phyloP scores from a whole-genome alignment of 1,284 basidiomycete genomes.

The Agroathelia rolfsii region DNA sequence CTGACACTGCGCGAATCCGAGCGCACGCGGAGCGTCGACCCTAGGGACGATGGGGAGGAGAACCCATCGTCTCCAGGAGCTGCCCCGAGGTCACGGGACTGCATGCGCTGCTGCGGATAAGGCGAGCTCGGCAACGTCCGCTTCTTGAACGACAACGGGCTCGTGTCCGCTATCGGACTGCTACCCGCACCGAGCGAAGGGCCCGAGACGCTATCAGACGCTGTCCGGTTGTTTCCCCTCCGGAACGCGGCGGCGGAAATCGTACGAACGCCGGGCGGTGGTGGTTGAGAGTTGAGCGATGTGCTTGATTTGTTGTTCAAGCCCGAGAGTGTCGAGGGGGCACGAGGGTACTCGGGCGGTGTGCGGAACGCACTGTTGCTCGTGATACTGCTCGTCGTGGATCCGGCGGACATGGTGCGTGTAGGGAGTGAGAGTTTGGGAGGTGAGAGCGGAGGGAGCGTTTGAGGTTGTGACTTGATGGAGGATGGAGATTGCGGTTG shows the following conservation, averaged over 20 bases:
- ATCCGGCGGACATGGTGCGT: conserved; percentile 14
- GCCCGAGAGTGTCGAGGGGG: conserved; percentile 19
- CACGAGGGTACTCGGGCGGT: conserved; percentile 26
- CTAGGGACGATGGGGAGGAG: conserved; percentile 3
- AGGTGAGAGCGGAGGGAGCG: conserved; percentile 6
- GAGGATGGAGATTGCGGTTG: conserved; percentile 1
- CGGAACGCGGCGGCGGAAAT: conserved; percentile 71
- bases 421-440: conserved; percentile 10
- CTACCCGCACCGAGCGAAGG: conserved; percentile 8
- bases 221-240: conserved; percentile 34
- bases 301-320: conserved; percentile 23
- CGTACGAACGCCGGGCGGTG: conserved; percentile 34
- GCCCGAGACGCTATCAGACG: conserved; percentile 12
- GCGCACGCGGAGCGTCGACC: conserved; percentile 4
- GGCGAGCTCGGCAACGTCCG: conserved; percentile 31
- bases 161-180: conserved; percentile 27
- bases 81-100: conserved; percentile 10
- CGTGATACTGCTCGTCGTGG: conserved; percentile 23
- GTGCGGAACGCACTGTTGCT: conserved; percentile 23
- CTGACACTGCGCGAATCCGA: background rate
- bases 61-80: conserved; percentile 5
- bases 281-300: conserved; percentile 18
- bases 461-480: conserved; percentile 7
- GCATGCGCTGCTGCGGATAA: conserved; percentile 18
- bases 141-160: conserved; percentile 41